Evolutionary conservation across 176 grass and related monocot genomes (phyloP), one percentile per base, ranked within the genome.

Genomic region (Phyllostachys edulis): DNA sequence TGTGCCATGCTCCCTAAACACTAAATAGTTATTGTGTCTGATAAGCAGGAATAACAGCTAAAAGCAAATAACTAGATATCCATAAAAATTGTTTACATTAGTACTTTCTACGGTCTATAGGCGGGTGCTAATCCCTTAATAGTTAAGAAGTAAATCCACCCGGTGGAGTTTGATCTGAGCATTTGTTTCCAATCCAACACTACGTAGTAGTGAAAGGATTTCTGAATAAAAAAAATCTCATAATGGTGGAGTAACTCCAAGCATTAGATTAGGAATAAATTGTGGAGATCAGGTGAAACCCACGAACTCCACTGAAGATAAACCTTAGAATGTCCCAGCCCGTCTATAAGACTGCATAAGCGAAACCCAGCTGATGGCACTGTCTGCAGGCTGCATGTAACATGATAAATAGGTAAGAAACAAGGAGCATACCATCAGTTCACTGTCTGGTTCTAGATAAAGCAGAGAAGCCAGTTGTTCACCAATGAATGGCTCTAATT

Each of bases 391-490:
- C 59, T 27, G 23, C 23, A 27, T 27, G 4, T 62, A 62, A 62
- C 59, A 27, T 5, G 9, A 12, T 27, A 62, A 62, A 27, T 62
- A 62, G 23, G 59, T 61, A 61, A 26, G 59, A 62, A 62, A 27
- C 1, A 26, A 62, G 59, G 1, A 62, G 59, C 10, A 59, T 94
- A 99, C 97, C 97, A 91, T 99, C 54, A 99, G 91, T 88, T 99
- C 97, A 17, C 93, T 88, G 73, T 99, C 97, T 76, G 97, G 81
- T 51, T 99, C 93, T 40, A 99, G 82, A 89, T 96, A 99, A 80
- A 99, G 97, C 55, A 96, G 86, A 68, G 93, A 99, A 85, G 97
- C 90, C 78, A 99, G 83, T 57, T 96, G 97, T 57, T 99, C 93
- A 10, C 97, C 97, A 77, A 99, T 94, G 71, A 90, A 96, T 87